These are phyloP conservation scores for Croton laevigatus DNA, from an alignment of 441 rosid species.

Conservation along the genomic window DNA sequence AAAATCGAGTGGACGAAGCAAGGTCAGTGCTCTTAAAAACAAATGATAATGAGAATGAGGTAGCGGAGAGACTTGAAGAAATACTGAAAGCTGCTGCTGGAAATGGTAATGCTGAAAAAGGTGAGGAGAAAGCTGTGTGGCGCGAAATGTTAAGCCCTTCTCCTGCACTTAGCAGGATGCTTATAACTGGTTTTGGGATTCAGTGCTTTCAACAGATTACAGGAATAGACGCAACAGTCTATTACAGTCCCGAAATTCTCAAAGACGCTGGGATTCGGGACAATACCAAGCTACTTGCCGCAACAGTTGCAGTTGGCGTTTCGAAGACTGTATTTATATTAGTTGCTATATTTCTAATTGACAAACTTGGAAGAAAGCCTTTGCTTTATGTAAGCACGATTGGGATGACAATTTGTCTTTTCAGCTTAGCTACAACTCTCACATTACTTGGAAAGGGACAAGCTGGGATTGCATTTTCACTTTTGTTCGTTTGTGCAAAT, in stretches of 20 bases:
- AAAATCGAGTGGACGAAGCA: slow-evolving; percentile 67
- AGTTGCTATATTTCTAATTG: slow-evolving; percentile 68
- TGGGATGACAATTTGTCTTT: slow-evolving; percentile 83
- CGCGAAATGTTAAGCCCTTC: slow-evolving; percentile 76
- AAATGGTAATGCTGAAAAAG: slow-evolving; percentile 30
- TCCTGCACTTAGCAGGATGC: slow-evolving; percentile 59
- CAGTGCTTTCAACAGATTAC: slow-evolving; percentile 91
- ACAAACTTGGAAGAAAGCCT: slow-evolving; percentile 77
- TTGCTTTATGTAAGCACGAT: slow-evolving; percentile 82
- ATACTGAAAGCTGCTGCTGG: slow-evolving; percentile 73
- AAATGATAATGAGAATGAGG: slow-evolving; percentile 62
- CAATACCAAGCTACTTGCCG: slow-evolving; percentile 66
- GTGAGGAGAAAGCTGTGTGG: slow-evolving; percentile 68
- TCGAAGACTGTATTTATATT: slow-evolving; percentile 68
- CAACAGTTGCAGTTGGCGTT: slow-evolving; percentile 80
- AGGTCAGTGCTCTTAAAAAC: slow-evolving; percentile 65
- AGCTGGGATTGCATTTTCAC: slow-evolving; percentile 39
- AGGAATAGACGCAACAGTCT: slow-evolving; percentile 80
- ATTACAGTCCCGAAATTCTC: slow-evolving; percentile 84
- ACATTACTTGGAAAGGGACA: slow-evolving; percentile 49
- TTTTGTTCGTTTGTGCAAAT: slow-evolving; percentile 67
- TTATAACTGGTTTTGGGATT: slow-evolving; percentile 74
- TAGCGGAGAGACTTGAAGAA: slow-evolving; percentile 71
- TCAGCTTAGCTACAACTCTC: slow-evolving; percentile 54
- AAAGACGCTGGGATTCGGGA: slow-evolving; percentile 59